phyloP scores from a whole-genome alignment of 495 filamentous ascomycete species.

The Neurospora sublineolata region DNA sequence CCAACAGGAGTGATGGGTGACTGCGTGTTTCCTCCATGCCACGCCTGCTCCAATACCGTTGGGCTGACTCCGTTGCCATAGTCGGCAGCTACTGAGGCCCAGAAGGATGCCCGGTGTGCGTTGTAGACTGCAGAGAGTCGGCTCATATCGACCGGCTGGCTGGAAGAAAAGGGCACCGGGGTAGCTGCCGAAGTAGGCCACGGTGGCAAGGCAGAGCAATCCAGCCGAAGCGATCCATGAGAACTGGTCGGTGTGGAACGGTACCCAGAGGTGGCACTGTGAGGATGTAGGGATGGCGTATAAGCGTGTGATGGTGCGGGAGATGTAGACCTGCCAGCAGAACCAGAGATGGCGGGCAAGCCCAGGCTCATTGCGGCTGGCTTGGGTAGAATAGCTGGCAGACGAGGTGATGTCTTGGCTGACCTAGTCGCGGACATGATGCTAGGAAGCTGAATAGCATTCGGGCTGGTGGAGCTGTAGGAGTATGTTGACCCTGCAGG shows the following conservation, averaged over 20 bases:
- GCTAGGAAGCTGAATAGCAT: conserved; percentile 33
- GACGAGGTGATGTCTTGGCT: conserved; percentile 30
- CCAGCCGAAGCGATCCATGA: conserved; percentile 35
- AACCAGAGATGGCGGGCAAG: conserved; percentile 12
- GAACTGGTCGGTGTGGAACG: conserved; percentile 18
- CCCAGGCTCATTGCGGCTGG: conserved; percentile 39
- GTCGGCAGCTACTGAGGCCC: conserved; percentile 56
- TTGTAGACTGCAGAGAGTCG: conserved; percentile 60
- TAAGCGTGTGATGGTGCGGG: conserved; percentile 25
- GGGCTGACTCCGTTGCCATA: conserved; percentile 56
- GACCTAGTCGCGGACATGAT: conserved; percentile 25
- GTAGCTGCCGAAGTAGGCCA: conserved; percentile 21
- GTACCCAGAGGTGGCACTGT: conserved; percentile 18
- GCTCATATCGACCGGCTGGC: conserved; percentile 48
- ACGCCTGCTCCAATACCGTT: conserved; percentile 54
- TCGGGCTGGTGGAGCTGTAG: conserved; percentile 27
- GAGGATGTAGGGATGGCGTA: conserved; percentile 22
- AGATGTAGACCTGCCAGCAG: conserved; percentile 15
- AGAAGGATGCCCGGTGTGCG: conserved; percentile 57
- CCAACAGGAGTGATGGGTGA: conserved; percentile 36
- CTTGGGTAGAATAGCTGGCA: conserved; percentile 50
- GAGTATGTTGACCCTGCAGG: conserved; percentile 26
- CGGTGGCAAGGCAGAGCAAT: conserved; percentile 34
- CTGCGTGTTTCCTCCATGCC: conserved; percentile 39
- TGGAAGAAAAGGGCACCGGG: conserved; percentile 8